Evolutionary conservation across 495 filamentous ascomycete species (phyloP).

Genomic region (Clavariopsis aquatica): DNA sequence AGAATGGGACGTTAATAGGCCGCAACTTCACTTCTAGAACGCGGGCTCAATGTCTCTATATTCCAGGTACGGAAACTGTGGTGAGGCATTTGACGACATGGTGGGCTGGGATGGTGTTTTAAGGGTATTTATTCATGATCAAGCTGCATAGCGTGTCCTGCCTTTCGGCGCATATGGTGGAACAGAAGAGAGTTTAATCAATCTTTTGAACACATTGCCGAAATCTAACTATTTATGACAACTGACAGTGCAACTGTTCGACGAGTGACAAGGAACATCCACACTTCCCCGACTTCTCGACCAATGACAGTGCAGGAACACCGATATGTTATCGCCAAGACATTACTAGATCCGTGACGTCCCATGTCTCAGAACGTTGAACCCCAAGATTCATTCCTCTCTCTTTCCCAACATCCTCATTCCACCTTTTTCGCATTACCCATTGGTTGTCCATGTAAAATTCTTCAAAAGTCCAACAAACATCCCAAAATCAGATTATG

Average conservation of each 20-base stretch:
- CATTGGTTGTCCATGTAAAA: no score
- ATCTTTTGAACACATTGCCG: background rate
- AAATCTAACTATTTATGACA: background rate
- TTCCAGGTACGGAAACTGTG: background rate
- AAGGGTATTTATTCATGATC: background rate
- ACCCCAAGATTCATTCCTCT: background rate
- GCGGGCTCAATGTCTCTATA: background rate
- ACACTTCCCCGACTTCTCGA: background rate
- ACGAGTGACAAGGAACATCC: no score
- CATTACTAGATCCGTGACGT: background rate
- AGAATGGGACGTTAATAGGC: conserved; percentile 62
- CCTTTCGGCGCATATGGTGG: conserved; percentile 1
- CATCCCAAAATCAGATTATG: background rate
- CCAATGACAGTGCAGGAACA: background rate
- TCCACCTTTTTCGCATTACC: no score
- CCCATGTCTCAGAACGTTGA: conserved; percentile 1
- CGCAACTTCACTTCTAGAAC: background rate
- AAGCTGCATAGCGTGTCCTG: background rate
- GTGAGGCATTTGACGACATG: background rate
- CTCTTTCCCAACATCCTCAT: background rate
- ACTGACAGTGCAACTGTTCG: no score
- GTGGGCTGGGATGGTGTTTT: background rate
- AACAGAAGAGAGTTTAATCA: background rate
- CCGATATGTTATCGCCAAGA: conserved; percentile 9
- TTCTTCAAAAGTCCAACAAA: background rate